phyloP scores from a whole-genome alignment of 352 stramenopile species.

The Albugo candida region DNA sequence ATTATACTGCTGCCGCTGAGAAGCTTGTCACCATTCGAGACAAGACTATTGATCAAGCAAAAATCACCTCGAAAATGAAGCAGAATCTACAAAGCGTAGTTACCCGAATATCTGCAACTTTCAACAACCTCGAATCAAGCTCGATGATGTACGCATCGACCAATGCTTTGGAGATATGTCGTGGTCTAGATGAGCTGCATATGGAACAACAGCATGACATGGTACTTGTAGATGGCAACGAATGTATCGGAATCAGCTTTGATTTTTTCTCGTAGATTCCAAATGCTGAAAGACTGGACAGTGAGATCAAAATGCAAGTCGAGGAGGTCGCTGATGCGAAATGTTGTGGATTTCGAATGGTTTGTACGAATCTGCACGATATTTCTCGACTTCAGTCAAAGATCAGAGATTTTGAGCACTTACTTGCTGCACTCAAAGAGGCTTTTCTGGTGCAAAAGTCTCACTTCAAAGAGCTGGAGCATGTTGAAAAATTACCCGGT shows the following conservation, averaged over 20 bases:
- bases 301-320: conserved; percentile 35
- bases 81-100: conserved; percentile 44
- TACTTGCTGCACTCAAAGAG: conserved; percentile 59
- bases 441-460: conserved; percentile 55
- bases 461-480: conserved; percentile 71
- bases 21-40: conserved; percentile 32
- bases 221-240: conserved; percentile 13
- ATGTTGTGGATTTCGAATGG: conserved; percentile 21
- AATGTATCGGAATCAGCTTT: conserved; percentile 1
- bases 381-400: conserved; percentile 68
- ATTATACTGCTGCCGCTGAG: neutral
- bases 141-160: conserved; percentile 67
- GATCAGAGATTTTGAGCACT: conserved; percentile 80
- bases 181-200: conserved; percentile 58
- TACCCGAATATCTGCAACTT: conserved; percentile 44
- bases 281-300: conserved; percentile 33
- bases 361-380: conserved; percentile 39
- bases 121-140: conserved; percentile 22
- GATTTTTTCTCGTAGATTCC: conserved; percentile 23
- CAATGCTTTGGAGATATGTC: conserved; percentile 59
- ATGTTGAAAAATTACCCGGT: conserved; percentile 64
- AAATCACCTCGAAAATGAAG: conserved; percentile 43
- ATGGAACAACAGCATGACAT: conserved; percentile 45
- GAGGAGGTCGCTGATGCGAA: conserved; percentile 35
- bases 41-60: conserved; percentile 19